phyloP scores from a whole-genome alignment of 441 rosid species.

The Dalechampia spathulata region DNA sequence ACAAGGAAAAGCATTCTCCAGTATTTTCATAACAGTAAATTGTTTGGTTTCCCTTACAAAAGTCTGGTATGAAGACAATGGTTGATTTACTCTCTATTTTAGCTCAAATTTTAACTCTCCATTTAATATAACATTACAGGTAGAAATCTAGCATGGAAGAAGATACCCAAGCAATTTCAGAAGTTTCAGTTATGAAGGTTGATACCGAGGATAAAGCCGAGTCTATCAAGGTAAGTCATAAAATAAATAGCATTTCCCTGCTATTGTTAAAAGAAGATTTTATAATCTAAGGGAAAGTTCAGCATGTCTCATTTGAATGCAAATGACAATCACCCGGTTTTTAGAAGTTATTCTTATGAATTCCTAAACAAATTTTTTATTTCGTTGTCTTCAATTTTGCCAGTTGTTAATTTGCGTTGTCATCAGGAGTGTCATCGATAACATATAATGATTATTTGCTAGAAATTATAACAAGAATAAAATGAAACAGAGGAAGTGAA shows the following conservation, averaged over 20 bases:
- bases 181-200: conserved; percentile 43
- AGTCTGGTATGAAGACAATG: background rate
- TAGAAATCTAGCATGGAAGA: conserved; percentile 46
- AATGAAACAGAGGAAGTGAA: background rate
- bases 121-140: conserved; percentile 13
- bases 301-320: background rate
- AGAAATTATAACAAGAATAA: background rate
- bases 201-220: conserved; percentile 31
- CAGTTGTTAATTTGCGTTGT: no score
- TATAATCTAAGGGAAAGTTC: no score
- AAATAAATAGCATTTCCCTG: background rate
- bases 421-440: background rate
- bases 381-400: no score
- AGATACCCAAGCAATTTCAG: conserved; percentile 40
- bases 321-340: no score
- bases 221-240: conserved; percentile 41
- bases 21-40: background rate
- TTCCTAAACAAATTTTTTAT: no score
- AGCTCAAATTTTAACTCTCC: background rate
- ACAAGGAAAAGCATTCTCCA: background rate
- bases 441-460: background rate
- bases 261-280: background rate
- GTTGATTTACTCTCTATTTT: background rate
- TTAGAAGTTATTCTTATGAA: no score
- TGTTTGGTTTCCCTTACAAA: background rate